These are phyloP conservation scores for Aspergillus cristatus DNA, from an alignment of 495 filamentous ascomycete genomes.

Conservation along the genomic window DNA sequence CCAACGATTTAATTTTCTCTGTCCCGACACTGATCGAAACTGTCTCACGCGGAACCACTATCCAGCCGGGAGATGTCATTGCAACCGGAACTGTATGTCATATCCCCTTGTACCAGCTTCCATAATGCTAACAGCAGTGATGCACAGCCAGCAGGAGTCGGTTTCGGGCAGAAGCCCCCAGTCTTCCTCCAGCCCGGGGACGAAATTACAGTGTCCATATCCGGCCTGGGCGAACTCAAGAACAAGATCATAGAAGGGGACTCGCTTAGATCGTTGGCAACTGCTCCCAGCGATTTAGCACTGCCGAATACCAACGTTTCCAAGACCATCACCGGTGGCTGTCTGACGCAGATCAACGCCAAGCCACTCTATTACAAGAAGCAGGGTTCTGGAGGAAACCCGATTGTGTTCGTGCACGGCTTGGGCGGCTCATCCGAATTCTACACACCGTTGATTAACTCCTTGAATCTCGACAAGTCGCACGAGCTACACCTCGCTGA, in stretches of 20 bases:
- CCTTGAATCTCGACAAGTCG: slow-evolving; percentile 21
- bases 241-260: background rate
- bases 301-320: background rate
- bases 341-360: slow-evolving; percentile 33
- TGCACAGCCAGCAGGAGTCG: too few species aligned
- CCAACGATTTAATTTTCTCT: slow-evolving; percentile 61
- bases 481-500: slow-evolving; percentile 35
- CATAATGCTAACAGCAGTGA: too few species aligned
- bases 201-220: slow-evolving; percentile 38
- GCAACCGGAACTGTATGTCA: slow-evolving; percentile 75
- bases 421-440: slow-evolving; percentile 33
- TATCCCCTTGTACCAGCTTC: too few species aligned
- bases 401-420: slow-evolving; percentile 45
- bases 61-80: slow-evolving; percentile 61
- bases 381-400: slow-evolving; percentile 15
- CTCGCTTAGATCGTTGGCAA: slow-evolving; percentile 8
- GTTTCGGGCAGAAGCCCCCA: slow-evolving; percentile 22
- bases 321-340: too few species aligned
- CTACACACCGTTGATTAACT: slow-evolving; percentile 32
- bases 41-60: slow-evolving; percentile 56
- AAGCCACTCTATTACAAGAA: slow-evolving; percentile 32
- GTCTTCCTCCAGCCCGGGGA: slow-evolving; percentile 36
- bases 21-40: slow-evolving; percentile 56
- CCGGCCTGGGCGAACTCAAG: slow-evolving; percentile 9
- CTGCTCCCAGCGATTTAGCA: background rate